phyloP scores from a whole-genome alignment of 2,329 filamentous ascomycete species.

The Trichoderma sp. region DNA sequence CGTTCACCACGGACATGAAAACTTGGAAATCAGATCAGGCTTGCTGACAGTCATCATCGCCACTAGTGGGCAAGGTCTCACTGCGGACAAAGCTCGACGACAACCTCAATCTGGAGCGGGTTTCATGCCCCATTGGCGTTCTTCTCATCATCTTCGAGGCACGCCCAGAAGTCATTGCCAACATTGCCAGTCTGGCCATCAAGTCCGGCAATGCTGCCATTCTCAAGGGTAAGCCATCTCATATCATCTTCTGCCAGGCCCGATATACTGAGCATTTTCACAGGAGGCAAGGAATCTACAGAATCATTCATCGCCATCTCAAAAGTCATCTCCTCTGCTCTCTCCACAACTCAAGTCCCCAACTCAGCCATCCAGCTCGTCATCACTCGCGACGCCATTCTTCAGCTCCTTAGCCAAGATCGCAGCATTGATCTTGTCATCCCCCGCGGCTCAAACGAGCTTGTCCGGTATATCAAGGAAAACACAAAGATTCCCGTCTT shows the following conservation, averaged over 20 bases:
- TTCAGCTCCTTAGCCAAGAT: constrained; percentile 83
- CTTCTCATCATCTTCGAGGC: constrained; percentile 98
- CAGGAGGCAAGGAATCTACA: constrained; percentile 92
- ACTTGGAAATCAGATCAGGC: not conserved
- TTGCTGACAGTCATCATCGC: not conserved
- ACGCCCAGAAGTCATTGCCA: constrained; percentile 95
- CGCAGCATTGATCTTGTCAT: constrained; percentile 93
- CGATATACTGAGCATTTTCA: not conserved
- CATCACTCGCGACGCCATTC: constrained; percentile 87
- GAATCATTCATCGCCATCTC: constrained; percentile 95
- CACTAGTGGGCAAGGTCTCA: constrained; percentile 77
- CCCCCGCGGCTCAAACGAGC: constrained; percentile 85
- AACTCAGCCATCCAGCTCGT: constrained; percentile 90
- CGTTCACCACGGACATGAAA: not conserved
- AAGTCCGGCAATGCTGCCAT: constrained; percentile 98
- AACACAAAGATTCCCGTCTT: constrained; percentile 94
- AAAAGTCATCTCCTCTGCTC: constrained; percentile 76
- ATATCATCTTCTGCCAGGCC: not conserved
- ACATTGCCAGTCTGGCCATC: constrained; percentile 92
- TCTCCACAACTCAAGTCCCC: constrained; percentile 74
- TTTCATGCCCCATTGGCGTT: constrained; percentile 95
- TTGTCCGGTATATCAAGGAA: constrained; percentile 87
- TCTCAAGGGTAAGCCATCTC: constrained; percentile 70
- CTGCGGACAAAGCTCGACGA: constrained; percentile 86
- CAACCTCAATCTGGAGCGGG: constrained; percentile 79